phyloP scores from a whole-genome alignment of 805 yeast genomes.

The Candida namnaoensis region DNA sequence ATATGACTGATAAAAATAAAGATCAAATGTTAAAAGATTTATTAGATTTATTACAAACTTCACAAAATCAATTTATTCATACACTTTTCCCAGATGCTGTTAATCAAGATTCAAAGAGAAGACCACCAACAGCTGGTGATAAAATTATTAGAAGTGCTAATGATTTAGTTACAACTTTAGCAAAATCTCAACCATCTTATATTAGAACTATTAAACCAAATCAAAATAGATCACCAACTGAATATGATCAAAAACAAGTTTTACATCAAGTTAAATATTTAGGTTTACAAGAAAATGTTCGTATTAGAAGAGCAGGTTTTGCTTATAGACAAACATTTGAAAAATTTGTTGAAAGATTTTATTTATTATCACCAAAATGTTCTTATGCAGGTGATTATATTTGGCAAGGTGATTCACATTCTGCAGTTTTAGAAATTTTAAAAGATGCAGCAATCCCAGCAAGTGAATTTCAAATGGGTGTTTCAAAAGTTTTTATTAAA shows the following conservation, averaged over 20 bases:
- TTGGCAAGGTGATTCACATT: conserved; percentile 51
- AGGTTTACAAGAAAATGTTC: conserved; percentile 93
- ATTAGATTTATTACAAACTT: conserved; percentile 66
- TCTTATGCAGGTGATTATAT: conserved; percentile 85
- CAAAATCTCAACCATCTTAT: conserved; percentile 90
- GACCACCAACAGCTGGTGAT: conserved; percentile 96
- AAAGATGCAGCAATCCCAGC: conserved; percentile 61
- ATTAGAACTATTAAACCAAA: conserved; percentile 97
- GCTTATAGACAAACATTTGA: conserved; percentile 97
- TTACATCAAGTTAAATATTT: conserved; percentile 92
- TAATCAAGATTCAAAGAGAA: conserved; percentile 60
- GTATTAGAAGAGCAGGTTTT: conserved; percentile 97
- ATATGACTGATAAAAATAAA: conserved; percentile 95
- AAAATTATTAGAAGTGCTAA: conserved; percentile 91
- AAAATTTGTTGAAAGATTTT: conserved; percentile 91
- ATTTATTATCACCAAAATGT: conserved; percentile 75
- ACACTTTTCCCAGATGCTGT: conserved; percentile 56
- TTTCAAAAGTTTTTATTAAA: conserved; percentile 86
- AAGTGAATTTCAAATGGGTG: conserved; percentile 85
- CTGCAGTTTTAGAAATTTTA: conserved; percentile 46
- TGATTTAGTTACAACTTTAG: conserved; percentile 77
- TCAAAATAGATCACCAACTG: conserved; percentile 83
- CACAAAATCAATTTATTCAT: conserved; percentile 55
- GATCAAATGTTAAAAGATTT: conserved; percentile 88
- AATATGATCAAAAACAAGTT: conserved; percentile 83